Evolutionary conservation across 805 yeast genomes (phyloP), one percentile per base, ranked within the genome.

Genomic region (Lipomyces anomalus): DNA sequence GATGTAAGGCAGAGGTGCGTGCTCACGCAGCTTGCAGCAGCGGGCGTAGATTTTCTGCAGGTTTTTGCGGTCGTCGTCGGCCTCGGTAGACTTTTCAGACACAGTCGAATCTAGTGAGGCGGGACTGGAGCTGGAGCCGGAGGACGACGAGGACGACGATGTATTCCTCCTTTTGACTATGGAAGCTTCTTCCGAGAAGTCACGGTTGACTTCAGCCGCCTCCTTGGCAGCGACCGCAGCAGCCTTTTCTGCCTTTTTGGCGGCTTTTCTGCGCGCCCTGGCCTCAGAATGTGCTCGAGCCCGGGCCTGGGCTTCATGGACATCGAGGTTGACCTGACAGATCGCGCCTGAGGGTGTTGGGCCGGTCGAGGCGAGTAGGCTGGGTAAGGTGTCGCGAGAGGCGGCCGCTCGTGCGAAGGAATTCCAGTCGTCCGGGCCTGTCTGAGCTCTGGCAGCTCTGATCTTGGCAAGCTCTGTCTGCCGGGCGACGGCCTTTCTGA

Each of bases 11-110:
- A 36, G 37, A 11, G 55, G 55, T 9, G 26, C 28, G n/a, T 40
- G 33, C 22, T 50, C 55, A 17, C 55, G 55, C 21, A 50, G 40
- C 30, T 48, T 50, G 49, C 55, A 50, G 43, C 55, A 50, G 6
- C 55, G 49, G 13, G 44, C 44, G 29, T 44, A 50, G 16, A 50
- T 13, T 17, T 7, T 6, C 32, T 11, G n/a, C 4, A 22, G 9
- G 40, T 7, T 37, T 11, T 11, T 35, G 39, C 13, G 13, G 28
- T 6, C 30, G 39, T 7, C 36, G 39, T 18, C 22, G 16, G 41
- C 11, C 35, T 30, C 23, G 34, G 13, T 35, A n/a, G 20, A 22
- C 18, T 22, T 6, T 18, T 22, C 23, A 18, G 40, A 22, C 38
- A 33, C 9, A 9, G 22, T n/a, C 16, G 33, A 5, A 6, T 35